Evolutionary conservation across 192 early-diverging fungal genomes (phyloP), one percentile per base, ranked within the genome.

Genomic region (Backusella liffmaniae): DNA sequence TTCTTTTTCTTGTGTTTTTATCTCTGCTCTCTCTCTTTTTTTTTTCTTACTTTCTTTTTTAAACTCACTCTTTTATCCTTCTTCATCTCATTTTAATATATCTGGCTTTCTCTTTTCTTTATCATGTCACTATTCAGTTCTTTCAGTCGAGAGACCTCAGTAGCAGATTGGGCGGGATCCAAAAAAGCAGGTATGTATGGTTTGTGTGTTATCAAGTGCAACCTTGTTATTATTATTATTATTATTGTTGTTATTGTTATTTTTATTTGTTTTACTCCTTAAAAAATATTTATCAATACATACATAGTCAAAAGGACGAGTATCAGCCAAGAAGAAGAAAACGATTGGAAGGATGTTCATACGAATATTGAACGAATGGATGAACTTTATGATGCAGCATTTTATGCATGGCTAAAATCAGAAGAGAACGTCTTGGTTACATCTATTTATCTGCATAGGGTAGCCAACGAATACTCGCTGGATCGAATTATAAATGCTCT

Each of bases 381-480:
- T 80, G 84, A 86, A 74, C 88, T 89, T 3, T 92, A 92, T 53
- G 91, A 91, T 56, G 90, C 91, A 62, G 88, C 90, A 12, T 92
- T 92, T 81, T 88, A 89, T 82, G 83, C 88, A 44, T 92, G 91
- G 91, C 85, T 92, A 5, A 88, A 89, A 74, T 88, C 85, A 44
- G 91, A 92, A 78, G 91, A 90, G 66, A 92, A 92, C 75, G 89
- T 92, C 18, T 84, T 88, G 21, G 88, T 89, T 10, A 91, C 89
- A 4, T 86, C 90, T 1, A 86, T 85, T 35, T 91, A 91, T 70
- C 78, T 92, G 42, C 89, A 91, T 78, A 87, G 91, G 70, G 90
- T 92, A 46, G 90, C 91, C 39, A 90, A 90, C 73, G 90, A 92
- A 77, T 92, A 91, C 72, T 84, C 88, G 36, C 80, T 91, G 66